phyloP scores from a whole-genome alignment of 441 rosid species.

The Eutrema salsugineum region DNA sequence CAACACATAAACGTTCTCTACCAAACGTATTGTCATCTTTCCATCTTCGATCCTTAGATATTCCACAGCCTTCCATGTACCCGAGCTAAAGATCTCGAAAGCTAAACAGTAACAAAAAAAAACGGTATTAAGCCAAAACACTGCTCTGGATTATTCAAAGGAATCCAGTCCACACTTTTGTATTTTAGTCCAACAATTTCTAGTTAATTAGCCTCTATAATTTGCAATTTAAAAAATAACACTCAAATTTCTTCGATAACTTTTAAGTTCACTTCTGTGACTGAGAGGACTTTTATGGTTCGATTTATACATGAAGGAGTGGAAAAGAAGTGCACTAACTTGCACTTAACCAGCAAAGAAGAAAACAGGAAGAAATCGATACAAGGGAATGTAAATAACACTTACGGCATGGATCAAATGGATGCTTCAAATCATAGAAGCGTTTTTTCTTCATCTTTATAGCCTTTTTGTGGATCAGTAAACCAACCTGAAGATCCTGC shows the following conservation, averaged over 20 bases:
- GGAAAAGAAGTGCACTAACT: neutral
- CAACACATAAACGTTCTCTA: slow-evolving; percentile 26
- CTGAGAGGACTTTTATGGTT: neutral
- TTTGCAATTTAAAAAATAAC: neutral
- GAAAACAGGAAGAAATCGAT: neutral
- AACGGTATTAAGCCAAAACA: neutral
- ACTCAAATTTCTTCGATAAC: neutral
- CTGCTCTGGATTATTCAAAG: neutral
- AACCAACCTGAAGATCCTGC: slow-evolving; percentile 5
- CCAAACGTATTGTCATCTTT: slow-evolving; percentile 39
- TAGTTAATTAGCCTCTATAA: neutral
- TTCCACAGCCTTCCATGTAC: slow-evolving; percentile 69
- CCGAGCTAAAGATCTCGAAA: slow-evolving; percentile 60
- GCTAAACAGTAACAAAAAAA: slow-evolving; percentile 37
- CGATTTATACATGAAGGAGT: neutral
- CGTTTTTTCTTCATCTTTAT: slow-evolving; percentile 48
- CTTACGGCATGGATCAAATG: slow-evolving; percentile 60
- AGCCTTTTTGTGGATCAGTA: neutral
- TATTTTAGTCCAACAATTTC: neutral
- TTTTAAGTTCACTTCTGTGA: neutral
- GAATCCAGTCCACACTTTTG: neutral
- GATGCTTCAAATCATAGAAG: slow-evolving; percentile 54
- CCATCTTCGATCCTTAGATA: slow-evolving; percentile 56
- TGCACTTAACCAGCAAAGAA: neutral
- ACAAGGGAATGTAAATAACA: neutral